Evolutionary conservation across 257 asterid genomes (phyloP).

Genomic region (Solanum sitiens): DNA sequence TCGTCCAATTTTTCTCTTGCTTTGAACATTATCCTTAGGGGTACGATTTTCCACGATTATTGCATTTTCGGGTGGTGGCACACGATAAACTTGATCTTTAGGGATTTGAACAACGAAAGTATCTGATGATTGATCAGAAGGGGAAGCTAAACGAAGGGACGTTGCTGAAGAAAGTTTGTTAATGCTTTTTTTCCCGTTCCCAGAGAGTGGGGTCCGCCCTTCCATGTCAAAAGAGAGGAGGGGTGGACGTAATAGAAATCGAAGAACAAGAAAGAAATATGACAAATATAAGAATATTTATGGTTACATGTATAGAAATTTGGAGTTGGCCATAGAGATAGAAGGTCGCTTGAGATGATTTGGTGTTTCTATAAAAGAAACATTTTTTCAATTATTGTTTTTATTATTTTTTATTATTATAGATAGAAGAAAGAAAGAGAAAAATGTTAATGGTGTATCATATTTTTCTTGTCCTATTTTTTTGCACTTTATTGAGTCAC

Average conservation of each 20-base stretch:
- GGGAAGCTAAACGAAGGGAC: neutral
- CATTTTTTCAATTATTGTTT: neutral
- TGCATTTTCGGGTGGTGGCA: conserved; percentile 62
- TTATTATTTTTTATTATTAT: neutral
- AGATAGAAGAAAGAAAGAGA: neutral
- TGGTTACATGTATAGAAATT: conserved; percentile 25
- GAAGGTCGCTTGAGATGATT: neutral
- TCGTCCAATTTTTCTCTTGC: neutral
- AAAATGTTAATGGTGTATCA: neutral
- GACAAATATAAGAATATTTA: neutral
- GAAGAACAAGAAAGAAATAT: neutral
- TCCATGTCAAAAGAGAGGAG: conserved; percentile 53
- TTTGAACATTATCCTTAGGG: neutral
- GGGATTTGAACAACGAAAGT: conserved; percentile 68
- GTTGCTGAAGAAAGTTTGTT: neutral
- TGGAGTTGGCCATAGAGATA: neutral
- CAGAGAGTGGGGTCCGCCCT: conserved; percentile 43
- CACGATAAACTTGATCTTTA: conserved; percentile 63
- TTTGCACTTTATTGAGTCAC: neutral
- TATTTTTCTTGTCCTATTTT: neutral
- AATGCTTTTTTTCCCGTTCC: neutral
- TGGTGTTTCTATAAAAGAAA: neutral
- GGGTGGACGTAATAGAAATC: conserved; percentile 15
- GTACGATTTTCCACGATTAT: conserved; percentile 25
- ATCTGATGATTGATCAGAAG: neutral